Percentiles rank a stretch among this genome's conserved stretches.
These are phyloP conservation scores for Diaporthe amygdali DNA, from an alignment of 2,329 filamentous ascomycete species.

Conservation along the genomic window DNA sequence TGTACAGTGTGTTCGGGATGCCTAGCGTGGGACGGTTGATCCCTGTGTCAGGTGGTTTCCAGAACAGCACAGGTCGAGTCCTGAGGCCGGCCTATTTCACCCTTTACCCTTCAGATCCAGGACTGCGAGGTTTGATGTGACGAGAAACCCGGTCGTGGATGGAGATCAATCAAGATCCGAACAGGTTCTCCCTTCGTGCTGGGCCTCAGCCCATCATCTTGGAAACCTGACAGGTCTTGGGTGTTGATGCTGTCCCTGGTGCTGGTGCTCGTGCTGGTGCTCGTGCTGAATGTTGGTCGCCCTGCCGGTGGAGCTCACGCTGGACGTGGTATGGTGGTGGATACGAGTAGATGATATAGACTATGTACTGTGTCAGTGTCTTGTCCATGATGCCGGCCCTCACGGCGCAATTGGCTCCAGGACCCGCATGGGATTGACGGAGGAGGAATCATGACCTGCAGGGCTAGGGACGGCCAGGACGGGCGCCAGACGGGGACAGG, in stretches of 20 bases:
- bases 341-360: too few relatives aligned
- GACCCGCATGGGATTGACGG: not conserved
- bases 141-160: constrained; percentile 8
- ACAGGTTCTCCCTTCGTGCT: not conserved
- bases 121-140: constrained; percentile 1
- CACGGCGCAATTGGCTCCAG: not conserved
- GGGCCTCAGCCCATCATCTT: not conserved
- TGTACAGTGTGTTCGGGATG: not conserved
- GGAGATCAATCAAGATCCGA: constrained; percentile 15
- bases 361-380: too few relatives aligned
- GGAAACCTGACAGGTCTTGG: constrained; percentile 13
- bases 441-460: constrained; percentile 5
- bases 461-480: not conserved
- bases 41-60: constrained; percentile 15
- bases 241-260: too few relatives aligned
- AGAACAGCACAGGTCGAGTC: constrained; percentile 8
- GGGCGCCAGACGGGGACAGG: not conserved
- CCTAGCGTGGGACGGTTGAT: constrained; percentile 7
- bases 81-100: not conserved
- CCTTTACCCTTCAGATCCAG: not conserved
- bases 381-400: not conserved
- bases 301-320: too few relatives aligned
- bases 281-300: too few relatives aligned
- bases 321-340: too few relatives aligned
- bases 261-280: too few relatives aligned